Base-by-base conservation (phyloP, 2,329 filamentous ascomycete species). In the Rhynchosporium secalis region DNA sequence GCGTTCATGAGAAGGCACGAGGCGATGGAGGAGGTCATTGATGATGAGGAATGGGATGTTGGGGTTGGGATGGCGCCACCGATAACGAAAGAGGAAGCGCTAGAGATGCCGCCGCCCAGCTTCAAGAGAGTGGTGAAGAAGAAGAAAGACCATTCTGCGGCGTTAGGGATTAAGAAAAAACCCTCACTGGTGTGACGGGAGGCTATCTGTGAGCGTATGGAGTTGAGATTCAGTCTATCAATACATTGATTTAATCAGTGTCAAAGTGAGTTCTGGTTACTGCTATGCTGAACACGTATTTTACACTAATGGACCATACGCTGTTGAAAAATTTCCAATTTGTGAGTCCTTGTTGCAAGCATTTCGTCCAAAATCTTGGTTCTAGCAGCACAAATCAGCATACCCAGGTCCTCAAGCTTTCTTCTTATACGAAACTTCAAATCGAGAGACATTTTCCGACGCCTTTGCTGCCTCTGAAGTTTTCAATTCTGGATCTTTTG, bases 131-230 rank as follows among this genome's bases (percentile, higher is more conserved):
- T 86, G 48, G 81, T 88, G 55, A 96, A 96, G 78, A 89, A 91
- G 78, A 98, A 96, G 79, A 96, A 95, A 76, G 87, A 95, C 63
- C 84, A 89, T 62, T 80, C 86, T 0, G 86, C 88, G 13, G 79
- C 87, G 28, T 76, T 96, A 55, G 92, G 93, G 1, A 93, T 97
- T 71, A 97, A 96, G 80, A 95, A 91, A 81, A 94, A 92, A 77
- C 79, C 82, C 15, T 79, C 83, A 0, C 71, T 87, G 20, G 81
- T 86, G 4, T 87, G 72, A 75, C 13, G 1, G n/a, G 5, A 28
- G 0, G 52, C 15, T 20, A n/a, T 38, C 13, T 47, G 26, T 9
- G 33, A 10, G 33, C 36, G 28, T 20, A 10, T 10, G 1, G 4
- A 26, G 20, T 9, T 3, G 15, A 7, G 20, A 20, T 20, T 38